Evolutionary conservation across 148 eudicot species (phyloP), one percentile per base, ranked within the genome.

Genomic region (Nyssa sinensis): DNA sequence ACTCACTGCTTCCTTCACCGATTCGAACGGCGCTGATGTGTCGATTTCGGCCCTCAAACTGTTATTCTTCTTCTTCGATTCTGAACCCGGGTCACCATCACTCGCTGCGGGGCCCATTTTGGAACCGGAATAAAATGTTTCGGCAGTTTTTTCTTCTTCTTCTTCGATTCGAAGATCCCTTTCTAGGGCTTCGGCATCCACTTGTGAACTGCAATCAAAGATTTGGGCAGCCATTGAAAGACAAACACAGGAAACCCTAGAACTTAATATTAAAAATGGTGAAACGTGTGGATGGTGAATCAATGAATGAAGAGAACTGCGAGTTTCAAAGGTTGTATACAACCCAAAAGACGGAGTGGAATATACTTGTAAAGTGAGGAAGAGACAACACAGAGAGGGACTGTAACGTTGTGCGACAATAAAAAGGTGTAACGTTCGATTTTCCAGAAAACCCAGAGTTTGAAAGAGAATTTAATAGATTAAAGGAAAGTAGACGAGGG

Each of bases 21-120:
- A 94, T 85, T 92, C 98, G 53, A 94, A 90, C 21, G 98, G 97
- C 6, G 93, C 97, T 3, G 96, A 92, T 14, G 98, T 94, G 74
- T 94, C 98, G 61, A 94, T 89, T 75, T 94, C 97, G 2, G 84
- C 87, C 78, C 81, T 89, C 1, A 76, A 67, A 17, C 69, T 66
- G 16, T 67, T 66, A 12, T 8, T 67, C 49, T 47, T 67, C 49
- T 62, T 62, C 73, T 78, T 66, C 70, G 61, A 27, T 33, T 5
- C 14, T 27, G 69, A 66, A 35, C 14, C 59, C 28, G 23, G 47
- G 1, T 34, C 71, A 19, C 6, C 30, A 44, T 25, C 57, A 30
- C 5, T 44, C 28, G 33, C 51, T 14, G 16, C 16, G 51, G 51
- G 51, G 12, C 3, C 51, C 51, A 44, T 44, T 44, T 44, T 3